Evolutionary conservation across 2,329 filamentous ascomycete genomes (phyloP), one percentile per base, ranked within the genome.

Genomic region (Alternaria alternata): DNA sequence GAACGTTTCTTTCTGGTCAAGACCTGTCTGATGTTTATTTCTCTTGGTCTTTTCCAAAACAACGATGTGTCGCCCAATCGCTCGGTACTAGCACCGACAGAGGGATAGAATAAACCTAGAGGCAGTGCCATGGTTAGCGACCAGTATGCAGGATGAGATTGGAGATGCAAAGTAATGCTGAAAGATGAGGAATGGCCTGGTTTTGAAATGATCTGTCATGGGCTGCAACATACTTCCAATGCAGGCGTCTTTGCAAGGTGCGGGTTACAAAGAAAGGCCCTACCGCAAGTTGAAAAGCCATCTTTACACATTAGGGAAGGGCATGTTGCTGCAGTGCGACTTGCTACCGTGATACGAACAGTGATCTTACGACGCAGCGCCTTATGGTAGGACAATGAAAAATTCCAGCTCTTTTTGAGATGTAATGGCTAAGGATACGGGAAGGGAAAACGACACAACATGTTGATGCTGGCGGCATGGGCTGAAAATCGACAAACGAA

Each of bases 111-210:
- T 66, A 78, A 63, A 66, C 78, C 78, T 79, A 79, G 53, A 24
- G 77, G 76, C 62, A 78, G 70, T 61, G 67, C 59, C 78, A 80
- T 79, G 70, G 73, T 80, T 67, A 80, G 78, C 71, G 64, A 69
- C 28, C 54, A 36, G 54, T 52, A 46, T 59, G 42, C 51, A 67
- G 66, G 63, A 62, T 59, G 63, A 66, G 57, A 48, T 38, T 53
- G 42, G 59, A 69, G 63, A 68, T 60, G 68, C 65, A 70, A 58
- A 67, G 39, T 51, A 62, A 54, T 51, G 58, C 65, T 63, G 58
- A 66, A 71, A 72, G 68, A 64, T 71, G 64, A 74, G 56, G 57
- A 63, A 55, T 53, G 30, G 59, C 64, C 63, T 59, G 66, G 66
- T 65, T 76, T 77, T 77, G 69, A 77, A 75, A 61, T 65, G 65